Base-by-base conservation (phyloP, 805 yeast species). In the Candida jianshihensis region DNA sequence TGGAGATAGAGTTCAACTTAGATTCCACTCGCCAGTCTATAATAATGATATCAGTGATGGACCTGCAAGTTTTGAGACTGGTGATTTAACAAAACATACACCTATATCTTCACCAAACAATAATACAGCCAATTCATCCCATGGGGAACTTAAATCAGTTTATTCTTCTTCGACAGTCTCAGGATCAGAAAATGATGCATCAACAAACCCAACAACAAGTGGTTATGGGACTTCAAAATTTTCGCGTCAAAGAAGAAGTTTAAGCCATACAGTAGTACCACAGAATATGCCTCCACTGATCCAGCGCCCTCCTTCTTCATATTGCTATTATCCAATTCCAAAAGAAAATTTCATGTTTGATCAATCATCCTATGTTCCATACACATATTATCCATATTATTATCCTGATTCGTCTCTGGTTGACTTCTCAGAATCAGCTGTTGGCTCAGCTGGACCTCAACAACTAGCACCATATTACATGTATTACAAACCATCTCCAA, bases 261-360 rank as follows among this genome's bases (percentile, higher is more conserved):
- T 33, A 1, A 29, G 31, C 26, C 43, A 40, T 29, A 16, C n/a
- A n/a, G n/a, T 37, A 26, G 33, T 33, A 11, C 41, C 50, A 26
- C 40, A 22, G 22, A 30, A 19, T 20, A 33, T 19, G 14, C 19
- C 42, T 15, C 27, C 40, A 10, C 34, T 31, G 13, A 29, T 40
- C 14, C 41, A 40, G 24, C 37, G 36, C 30, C 54, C 54, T 13
- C 53, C 57, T 19, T 47, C 57, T 8, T 42, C 56, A 19, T 56
- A 49, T 30, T 56, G 46, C 37, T 61, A 55, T 39, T 54, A 54
- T 33, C 48, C 58, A 22, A 48, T 52, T 31, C 59, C 60, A 20
- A 58, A 56, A 33, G 56, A 56, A 28, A 50, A 43, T 30, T 42
- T 43, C 31, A 50, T 56, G 3, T 54, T 49, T 34, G 63, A 56